Conservation (phyloP, 768 basidiomycete genomes). For the Pulveroboletus sp. region DNA sequence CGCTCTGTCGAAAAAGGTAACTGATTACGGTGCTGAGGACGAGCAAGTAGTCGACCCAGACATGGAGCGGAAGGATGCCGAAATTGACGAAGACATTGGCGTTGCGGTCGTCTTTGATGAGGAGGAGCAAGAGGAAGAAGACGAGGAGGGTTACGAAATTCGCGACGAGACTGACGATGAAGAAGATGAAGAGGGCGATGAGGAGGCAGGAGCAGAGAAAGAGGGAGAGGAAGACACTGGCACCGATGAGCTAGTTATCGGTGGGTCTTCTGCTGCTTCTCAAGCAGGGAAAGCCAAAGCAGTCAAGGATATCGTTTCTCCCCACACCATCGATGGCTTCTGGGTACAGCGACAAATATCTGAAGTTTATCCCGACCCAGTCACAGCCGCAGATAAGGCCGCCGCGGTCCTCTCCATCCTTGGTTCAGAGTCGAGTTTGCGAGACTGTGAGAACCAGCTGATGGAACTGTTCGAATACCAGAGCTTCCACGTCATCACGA, state of each 20-base stretch:
- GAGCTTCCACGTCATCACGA: constrained; percentile 84
- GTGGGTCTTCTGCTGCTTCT: constrained; percentile 53
- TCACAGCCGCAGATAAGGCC: constrained; percentile 91
- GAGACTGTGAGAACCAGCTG: constrained; percentile 92
- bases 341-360: constrained; percentile 97
- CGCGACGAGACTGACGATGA: constrained; percentile 77
- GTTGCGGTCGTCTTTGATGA: constrained; percentile 98
- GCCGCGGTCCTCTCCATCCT: constrained; percentile 78
- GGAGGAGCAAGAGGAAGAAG: constrained; percentile 92
- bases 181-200: constrained; percentile 54
- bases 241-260: constrained; percentile 75
- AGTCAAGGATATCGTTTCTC: constrained; percentile 79
- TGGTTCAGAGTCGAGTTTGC: constrained; percentile 77
- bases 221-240: constrained; percentile 44
- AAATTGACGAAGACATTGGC: constrained; percentile 94
- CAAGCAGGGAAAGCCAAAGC: constrained; percentile 44
- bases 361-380: constrained; percentile 88
- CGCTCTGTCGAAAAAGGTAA: constrained; percentile 87
- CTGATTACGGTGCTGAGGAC: constrained; percentile 90
- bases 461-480: constrained; percentile 97
- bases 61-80: constrained; percentile 74
- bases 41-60: constrained; percentile 75
- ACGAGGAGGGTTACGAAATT: constrained; percentile 85
- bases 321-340: constrained; percentile 92
- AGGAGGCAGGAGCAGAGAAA: constrained; percentile 35